A percentile compares a stretch with the other conserved stretches of the same genome.
phyloP scores from a whole-genome alignment of 495 filamentous ascomycete genomes.

The Hyphodiscus hymeniophilus region DNA sequence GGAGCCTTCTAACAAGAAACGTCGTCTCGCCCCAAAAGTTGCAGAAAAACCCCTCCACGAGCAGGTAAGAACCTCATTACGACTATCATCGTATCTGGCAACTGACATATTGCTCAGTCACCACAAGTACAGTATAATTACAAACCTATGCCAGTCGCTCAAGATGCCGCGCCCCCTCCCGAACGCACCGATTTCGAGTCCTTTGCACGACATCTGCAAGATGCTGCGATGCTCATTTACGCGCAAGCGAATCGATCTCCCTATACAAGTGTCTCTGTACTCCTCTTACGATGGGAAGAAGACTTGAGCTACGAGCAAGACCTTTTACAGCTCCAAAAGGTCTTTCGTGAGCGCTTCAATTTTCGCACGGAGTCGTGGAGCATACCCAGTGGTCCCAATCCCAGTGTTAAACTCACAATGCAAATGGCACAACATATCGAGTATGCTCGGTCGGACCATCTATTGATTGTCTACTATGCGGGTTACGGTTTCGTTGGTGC shows the following conservation, averaged over 20 bases:
- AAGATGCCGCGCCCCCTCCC: slow-evolving; percentile 19
- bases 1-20: slow-evolving; percentile 27
- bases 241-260: slow-evolving; percentile 39
- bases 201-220: slow-evolving; percentile 49
- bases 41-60: slow-evolving; percentile 23
- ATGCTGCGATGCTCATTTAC: slow-evolving; percentile 40
- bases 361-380: slow-evolving; percentile 43
- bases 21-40: slow-evolving; percentile 26
- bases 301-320: slow-evolving; percentile 41
- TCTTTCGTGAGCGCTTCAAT: slow-evolving; percentile 44
- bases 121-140: slow-evolving; percentile 17
- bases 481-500: slow-evolving; percentile 39
- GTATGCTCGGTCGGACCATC: slow-evolving; percentile 41
- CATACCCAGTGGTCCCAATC: slow-evolving; percentile 40
- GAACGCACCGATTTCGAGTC: slow-evolving; percentile 44
- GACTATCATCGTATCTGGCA: not conserved
- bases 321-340: slow-evolving; percentile 36
- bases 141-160: slow-evolving; percentile 15
- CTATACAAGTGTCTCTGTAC: slow-evolving; percentile 42
- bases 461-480: slow-evolving; percentile 49
- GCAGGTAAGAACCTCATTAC: slow-evolving; percentile 16
- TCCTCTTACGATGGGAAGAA: slow-evolving; percentile 48
- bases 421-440: slow-evolving; percentile 34
- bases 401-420: slow-evolving; percentile 43
- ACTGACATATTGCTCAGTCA: slow-evolving; percentile 9